Evolutionary conservation across 2,329 filamentous ascomycete genomes (phyloP), one percentile per base, ranked within the genome.

Genomic region (Ustulina deusta): DNA sequence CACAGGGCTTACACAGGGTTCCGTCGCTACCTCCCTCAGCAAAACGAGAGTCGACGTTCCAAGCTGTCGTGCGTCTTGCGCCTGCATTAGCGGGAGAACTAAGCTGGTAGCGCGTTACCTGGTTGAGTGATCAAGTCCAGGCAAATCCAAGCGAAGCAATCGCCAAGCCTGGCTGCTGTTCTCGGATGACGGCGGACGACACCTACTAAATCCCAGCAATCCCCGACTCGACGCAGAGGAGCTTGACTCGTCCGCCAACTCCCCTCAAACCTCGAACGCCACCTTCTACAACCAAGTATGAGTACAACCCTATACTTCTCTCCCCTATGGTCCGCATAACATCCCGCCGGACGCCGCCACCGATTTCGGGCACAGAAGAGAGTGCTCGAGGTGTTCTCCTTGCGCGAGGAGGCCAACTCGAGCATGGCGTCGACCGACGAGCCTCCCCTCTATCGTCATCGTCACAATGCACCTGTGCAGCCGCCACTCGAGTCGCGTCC

Each of bases 361-460:
- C 58, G 20, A 61, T 66, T 61, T 46, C 59, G 58, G 51, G 51
- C 55, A 61, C 65, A 63, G 49, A 65, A 49, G 58, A 51, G 20
- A 46, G 75, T 75, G 74, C 72, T 72, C 62, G 71, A 71, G 64
- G 56, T 71, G 56, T 73, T 74, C 67, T 69, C 69, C 69, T 71
- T 73, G 69, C 58, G 49, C 52, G 64, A 65, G 67, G 73, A 72
- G 72, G 66, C 69, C 58, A 68, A 73, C 65, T 73, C 70, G 69
- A 70, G 66, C 63, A 72, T 67, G 54, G 44, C 61, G 25, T 57
- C 64, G 61, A 68, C 72, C 60, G 67, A 72, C 44, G 72, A 76
- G 40, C 68, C 71, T 27, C 63, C 68, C 38, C 63, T 59, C 49
- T 22, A 52, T 13, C 49, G 17, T 52, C 62, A 57, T 49, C 56